phyloP scores from a whole-genome alignment of 805 yeast species.

The Komagataella pseudopastoris region DNA sequence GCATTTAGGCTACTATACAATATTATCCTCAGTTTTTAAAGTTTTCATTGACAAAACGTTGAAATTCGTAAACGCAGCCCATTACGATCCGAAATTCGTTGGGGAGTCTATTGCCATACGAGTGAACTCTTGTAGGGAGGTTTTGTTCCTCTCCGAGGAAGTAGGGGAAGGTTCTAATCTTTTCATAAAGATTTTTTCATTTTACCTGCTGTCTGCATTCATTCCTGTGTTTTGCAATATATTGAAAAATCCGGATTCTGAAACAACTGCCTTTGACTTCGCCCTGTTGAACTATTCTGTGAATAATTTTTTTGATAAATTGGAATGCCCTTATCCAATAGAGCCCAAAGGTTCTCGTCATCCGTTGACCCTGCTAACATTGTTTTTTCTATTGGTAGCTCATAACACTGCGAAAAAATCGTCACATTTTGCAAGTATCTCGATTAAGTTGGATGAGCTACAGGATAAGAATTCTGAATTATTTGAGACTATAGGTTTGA shows the following conservation, averaged over 20 bases:
- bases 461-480: background rate
- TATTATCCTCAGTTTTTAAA: background rate
- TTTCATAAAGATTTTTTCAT: background rate
- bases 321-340: background rate
- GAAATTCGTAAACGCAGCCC: background rate
- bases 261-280: background rate
- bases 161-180: background rate
- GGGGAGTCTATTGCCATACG: background rate
- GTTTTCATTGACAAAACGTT: background rate
- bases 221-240: background rate
- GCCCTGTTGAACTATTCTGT: background rate
- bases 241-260: background rate
- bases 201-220: background rate
- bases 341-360: background rate
- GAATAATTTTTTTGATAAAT: background rate
- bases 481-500: background rate
- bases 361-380: background rate
- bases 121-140: background rate
- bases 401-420: background rate
- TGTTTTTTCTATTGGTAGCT: background rate
- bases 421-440: background rate
- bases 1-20: background rate
- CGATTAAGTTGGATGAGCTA: background rate
- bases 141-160: background rate
- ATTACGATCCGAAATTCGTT: background rate